These are phyloP conservation scores for Saccharomycopsis oosterbeekiorum DNA, from an alignment of 805 yeast genomes.

Conservation along the genomic window DNA sequence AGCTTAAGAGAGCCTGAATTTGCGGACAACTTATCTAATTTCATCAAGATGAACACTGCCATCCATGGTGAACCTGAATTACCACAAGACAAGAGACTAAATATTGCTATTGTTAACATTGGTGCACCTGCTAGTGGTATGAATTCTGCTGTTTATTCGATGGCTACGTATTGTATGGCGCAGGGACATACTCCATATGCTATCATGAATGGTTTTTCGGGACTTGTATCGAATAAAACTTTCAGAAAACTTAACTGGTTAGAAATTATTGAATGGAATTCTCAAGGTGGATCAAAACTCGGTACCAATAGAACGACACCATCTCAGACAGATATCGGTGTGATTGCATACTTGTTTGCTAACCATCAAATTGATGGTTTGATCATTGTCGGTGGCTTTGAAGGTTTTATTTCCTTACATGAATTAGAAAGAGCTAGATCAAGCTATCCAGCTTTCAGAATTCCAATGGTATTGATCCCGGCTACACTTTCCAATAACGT, in stretches of 20 bases:
- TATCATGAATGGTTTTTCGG: conserved; percentile 66
- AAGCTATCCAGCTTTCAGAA: conserved; percentile 60
- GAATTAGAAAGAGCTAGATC: conserved; percentile 52
- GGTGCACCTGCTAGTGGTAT: conserved; percentile 79
- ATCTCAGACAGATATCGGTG: conserved; percentile 53
- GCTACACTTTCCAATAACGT: conserved; percentile 75
- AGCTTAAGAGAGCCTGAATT: conserved; percentile 62
- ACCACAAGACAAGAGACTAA: conserved; percentile 43
- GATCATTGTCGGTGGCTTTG: conserved; percentile 73
- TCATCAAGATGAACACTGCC: conserved; percentile 56
- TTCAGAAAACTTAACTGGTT: conserved; percentile 56
- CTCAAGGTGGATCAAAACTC: conserved; percentile 69
- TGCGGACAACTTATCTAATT: conserved; percentile 52
- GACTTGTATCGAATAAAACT: conserved; percentile 53
- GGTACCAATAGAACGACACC: conserved; percentile 75
- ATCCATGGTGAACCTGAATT: conserved; percentile 55
- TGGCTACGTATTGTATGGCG: conserved; percentile 65
- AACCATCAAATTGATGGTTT: conserved; percentile 62
- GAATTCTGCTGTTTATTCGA: conserved; percentile 69
- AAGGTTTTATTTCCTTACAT: conserved; percentile 62
- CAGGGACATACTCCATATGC: conserved; percentile 66
- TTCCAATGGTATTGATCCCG: conserved; percentile 71
- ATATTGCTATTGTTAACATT: conserved; percentile 61
- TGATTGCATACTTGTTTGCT: conserved; percentile 63
- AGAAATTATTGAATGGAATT: conserved; percentile 64